Evolutionary conservation across 75 land plant genomes (phyloP).

Genomic region (Pinus albicaulis): DNA sequence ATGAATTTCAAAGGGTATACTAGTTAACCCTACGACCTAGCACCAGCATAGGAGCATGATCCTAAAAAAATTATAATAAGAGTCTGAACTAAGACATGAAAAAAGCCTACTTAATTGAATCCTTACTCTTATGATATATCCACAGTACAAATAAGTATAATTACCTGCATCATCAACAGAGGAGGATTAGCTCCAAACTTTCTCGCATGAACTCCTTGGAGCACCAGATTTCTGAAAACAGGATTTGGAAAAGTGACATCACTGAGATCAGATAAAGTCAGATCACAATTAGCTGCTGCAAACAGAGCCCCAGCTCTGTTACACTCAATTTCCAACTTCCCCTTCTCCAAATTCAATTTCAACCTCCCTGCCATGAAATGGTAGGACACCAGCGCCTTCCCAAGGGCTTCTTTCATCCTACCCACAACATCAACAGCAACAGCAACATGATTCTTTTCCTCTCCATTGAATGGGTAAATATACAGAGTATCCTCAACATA

Average conservation of each 20-base stretch:
- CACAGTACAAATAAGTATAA: too few relatives aligned
- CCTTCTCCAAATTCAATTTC: conserved; percentile 4
- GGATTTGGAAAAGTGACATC: conserved; percentile 30
- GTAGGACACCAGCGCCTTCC: conserved; percentile 32
- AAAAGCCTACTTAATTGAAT: too few relatives aligned
- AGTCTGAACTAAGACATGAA: too few relatives aligned
- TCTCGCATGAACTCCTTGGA: background rate
- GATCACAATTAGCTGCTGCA: conserved; percentile 16
- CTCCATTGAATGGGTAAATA: conserved; percentile 32
- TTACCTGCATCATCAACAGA: too few relatives aligned
- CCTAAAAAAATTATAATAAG: too few relatives aligned
- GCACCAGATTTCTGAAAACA: conserved; percentile 18
- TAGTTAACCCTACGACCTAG: too few relatives aligned
- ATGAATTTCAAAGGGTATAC: too few relatives aligned
- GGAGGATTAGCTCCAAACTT: too few relatives aligned
- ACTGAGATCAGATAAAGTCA: conserved; percentile 22
- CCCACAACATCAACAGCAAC: conserved; percentile 1
- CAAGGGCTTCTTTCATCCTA: conserved; percentile 8
- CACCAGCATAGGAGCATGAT: too few relatives aligned
- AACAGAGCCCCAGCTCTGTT: conserved; percentile 34
- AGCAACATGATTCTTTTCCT: background rate
- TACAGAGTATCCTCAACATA: conserved; percentile 49
- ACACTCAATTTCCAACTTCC: conserved; percentile 29
- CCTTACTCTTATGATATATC: too few relatives aligned
- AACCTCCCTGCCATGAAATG: conserved; percentile 52